These are phyloP conservation scores for Alternaria hordeiaustralica DNA, from an alignment of 2,329 filamentous ascomycete species.

Conservation along the genomic window DNA sequence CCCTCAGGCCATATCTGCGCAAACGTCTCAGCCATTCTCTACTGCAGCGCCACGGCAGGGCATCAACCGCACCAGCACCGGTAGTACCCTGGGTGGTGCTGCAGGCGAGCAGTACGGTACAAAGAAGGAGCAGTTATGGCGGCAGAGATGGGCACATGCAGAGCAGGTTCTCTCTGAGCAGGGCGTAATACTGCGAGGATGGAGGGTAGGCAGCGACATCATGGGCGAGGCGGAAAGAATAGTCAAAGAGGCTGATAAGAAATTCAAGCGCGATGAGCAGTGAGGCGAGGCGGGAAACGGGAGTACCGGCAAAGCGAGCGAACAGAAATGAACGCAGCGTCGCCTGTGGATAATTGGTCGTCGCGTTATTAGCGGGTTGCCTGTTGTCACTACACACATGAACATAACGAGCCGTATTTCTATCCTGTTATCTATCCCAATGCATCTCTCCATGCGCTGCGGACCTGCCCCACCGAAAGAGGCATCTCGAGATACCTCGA, in stretches of 20 bases:
- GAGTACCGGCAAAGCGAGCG: not conserved
- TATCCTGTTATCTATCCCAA: not conserved
- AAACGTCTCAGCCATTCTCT: constrained; percentile 36
- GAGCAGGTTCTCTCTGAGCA: constrained; percentile 67
- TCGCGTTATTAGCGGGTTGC: not conserved
- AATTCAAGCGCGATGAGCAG: constrained; percentile 32
- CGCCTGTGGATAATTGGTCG: not conserved
- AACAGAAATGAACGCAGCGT: not conserved
- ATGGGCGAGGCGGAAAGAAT: constrained; percentile 69
- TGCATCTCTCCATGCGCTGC: not conserved
- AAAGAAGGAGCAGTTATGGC: constrained; percentile 77
- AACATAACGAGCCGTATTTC: not conserved
- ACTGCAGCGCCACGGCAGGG: constrained; percentile 28
- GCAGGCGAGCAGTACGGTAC: constrained; percentile 52
- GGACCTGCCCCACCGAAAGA: not conserved
- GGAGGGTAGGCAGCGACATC: constrained; percentile 76
- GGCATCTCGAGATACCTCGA: not conserved
- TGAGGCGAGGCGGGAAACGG: not conserved
- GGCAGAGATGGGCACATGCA: constrained; percentile 69
- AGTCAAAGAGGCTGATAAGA: constrained; percentile 61
- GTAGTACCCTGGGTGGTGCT: constrained; percentile 30
- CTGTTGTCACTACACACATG: not conserved
- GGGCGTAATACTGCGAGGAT: constrained; percentile 73
- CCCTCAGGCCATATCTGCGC: constrained; percentile 22
- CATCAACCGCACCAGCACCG: constrained; percentile 34